Evolutionary conservation across 2,329 filamentous ascomycete species (phyloP).

Genomic region (Ophiocordyceps australis): DNA sequence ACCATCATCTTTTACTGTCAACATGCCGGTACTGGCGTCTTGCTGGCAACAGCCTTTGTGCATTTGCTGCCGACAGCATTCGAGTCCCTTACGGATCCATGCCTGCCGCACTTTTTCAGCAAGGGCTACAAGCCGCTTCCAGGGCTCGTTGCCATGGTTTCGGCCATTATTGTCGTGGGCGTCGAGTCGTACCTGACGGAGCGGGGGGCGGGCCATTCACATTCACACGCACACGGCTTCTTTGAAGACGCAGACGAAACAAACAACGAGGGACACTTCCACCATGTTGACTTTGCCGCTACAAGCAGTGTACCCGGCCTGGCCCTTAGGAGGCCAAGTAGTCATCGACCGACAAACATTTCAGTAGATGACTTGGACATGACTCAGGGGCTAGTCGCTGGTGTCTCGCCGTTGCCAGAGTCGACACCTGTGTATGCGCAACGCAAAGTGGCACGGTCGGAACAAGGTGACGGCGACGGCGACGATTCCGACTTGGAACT

Average conservation of each 20-base stretch:
- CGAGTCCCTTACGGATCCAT: conserved; percentile 46
- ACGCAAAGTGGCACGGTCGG: not conserved
- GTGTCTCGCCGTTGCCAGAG: conserved; percentile 38
- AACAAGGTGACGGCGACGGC: conserved; percentile 13
- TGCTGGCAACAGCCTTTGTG: conserved; percentile 76
- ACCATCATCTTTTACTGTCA: conserved; percentile 48
- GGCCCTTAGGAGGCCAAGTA: conserved; percentile 16
- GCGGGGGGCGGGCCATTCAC: conserved; percentile 41
- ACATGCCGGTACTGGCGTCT: conserved; percentile 66
- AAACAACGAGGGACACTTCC: conserved; percentile 13
- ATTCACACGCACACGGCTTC: conserved; percentile 30
- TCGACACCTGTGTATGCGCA: conserved; percentile 20
- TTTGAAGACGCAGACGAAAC: conserved; percentile 25
- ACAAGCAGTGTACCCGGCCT: conserved; percentile 14
- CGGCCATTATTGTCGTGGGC: conserved; percentile 64
- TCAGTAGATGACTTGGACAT: conserved; percentile 31
- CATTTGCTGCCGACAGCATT: conserved; percentile 57
- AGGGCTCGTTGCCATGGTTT: conserved; percentile 65
- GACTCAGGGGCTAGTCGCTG: conserved; percentile 36
- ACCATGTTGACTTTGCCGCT: conserved; percentile 6
- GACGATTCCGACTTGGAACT: conserved; percentile 39
- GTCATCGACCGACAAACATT: conserved; percentile 27
- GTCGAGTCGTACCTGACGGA: conserved; percentile 83
- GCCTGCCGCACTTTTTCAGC: conserved; percentile 64
- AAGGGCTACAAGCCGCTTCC: conserved; percentile 62